Percentiles rank a stretch among this genome's conserved stretches.
These are phyloP conservation scores for Boletus eberwhitei DNA, from an alignment of 768 basidiomycete species.

Conservation along the genomic window DNA sequence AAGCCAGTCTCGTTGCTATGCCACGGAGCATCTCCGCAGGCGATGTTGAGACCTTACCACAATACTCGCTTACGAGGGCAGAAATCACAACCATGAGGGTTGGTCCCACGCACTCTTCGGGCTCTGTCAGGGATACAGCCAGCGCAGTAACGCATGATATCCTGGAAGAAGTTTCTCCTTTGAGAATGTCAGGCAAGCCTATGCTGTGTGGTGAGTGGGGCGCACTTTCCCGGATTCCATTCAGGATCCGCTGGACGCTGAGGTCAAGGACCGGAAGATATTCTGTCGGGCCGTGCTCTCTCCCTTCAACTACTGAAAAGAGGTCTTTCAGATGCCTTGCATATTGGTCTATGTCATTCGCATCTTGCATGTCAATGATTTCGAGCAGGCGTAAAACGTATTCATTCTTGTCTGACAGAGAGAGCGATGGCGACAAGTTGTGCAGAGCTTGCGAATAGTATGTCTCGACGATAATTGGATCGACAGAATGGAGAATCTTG, in stretches of 20 bases:
- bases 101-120: constrained; percentile 40
- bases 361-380: constrained; percentile 44
- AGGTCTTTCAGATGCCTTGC: constrained; percentile 46
- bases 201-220: neutral
- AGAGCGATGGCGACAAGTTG: constrained; percentile 32
- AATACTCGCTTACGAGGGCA: constrained; percentile 65
- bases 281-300: constrained; percentile 23
- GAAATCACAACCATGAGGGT: constrained; percentile 66
- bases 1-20: constrained; percentile 39
- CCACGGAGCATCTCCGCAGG: constrained; percentile 48
- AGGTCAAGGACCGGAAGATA: constrained; percentile 48
- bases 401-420: constrained; percentile 39
- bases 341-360: constrained; percentile 56
- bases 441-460: constrained; percentile 48
- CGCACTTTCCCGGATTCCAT: constrained; percentile 49
- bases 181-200: constrained; percentile 9
- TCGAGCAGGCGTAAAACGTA: constrained; percentile 51
- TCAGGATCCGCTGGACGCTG: constrained; percentile 54
- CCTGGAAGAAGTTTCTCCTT: constrained; percentile 42
- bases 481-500: constrained; percentile 53
- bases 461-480: constrained; percentile 52
- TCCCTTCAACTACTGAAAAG: constrained; percentile 38
- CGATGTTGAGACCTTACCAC: constrained; percentile 46
- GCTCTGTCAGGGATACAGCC: constrained; percentile 43
- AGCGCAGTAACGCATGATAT: constrained; percentile 44